A percentile compares a stretch with the other conserved stretches of the same genome.
phyloP scores from a whole-genome alignment of 805 yeast species.

The Saccharomycopsis sp. region DNA sequence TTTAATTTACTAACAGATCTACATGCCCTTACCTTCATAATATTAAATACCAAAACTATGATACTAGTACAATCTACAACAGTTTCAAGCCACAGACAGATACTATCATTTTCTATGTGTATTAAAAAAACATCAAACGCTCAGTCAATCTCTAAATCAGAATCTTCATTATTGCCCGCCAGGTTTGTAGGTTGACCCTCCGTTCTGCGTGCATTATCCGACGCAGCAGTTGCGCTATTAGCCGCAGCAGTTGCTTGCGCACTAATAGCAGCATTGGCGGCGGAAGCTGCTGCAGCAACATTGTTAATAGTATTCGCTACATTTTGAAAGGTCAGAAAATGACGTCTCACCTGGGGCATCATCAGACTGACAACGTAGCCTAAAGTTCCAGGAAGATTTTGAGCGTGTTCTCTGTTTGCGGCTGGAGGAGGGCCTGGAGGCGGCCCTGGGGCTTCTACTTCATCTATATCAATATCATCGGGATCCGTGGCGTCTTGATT shows the following conservation, averaged over 20 bases:
- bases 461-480: conserved; percentile 1
- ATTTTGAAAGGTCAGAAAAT: background rate
- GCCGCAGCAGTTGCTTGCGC: background rate
- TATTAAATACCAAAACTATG: background rate
- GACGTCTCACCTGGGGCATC: background rate
- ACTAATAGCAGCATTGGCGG: background rate
- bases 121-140: background rate
- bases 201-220: background rate
- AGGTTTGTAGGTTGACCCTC: no score
- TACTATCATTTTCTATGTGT: background rate
- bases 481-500: conserved; percentile 1
- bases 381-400: background rate
- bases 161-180: no score
- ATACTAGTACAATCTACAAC: background rate
- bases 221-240: background rate
- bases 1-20: background rate
- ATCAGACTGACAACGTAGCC: background rate
- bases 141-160: conserved; percentile 1
- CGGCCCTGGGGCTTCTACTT: background rate
- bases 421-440: background rate
- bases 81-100: background rate
- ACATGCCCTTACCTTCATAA: background rate
- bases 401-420: background rate
- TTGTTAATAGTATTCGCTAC: background rate
- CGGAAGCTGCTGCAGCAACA: background rate